These are phyloP conservation scores for Fusarium palustre DNA, from an alignment of 2,329 filamentous ascomycete genomes.

Conservation along the genomic window DNA sequence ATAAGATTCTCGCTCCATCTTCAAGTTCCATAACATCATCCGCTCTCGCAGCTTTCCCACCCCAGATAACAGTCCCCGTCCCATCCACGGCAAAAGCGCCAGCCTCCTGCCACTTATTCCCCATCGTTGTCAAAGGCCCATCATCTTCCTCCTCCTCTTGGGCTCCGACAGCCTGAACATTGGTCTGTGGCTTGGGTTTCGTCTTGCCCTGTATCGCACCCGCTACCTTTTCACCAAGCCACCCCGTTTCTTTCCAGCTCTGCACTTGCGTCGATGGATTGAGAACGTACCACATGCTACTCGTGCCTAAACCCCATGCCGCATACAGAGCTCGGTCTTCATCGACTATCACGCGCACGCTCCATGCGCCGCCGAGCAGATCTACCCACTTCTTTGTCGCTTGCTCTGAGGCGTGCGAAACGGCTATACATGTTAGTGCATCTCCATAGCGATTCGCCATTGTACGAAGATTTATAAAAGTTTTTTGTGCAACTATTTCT, in stretches of 20 bases:
- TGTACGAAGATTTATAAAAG: slow-evolving; percentile 66
- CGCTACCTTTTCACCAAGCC: slow-evolving; percentile 65
- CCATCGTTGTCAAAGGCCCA: slow-evolving; percentile 59
- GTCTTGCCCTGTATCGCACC: slow-evolving; percentile 57
- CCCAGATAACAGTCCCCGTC: slow-evolving; percentile 63
- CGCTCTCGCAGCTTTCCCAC: slow-evolving; percentile 59
- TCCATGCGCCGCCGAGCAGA: slow-evolving; percentile 68
- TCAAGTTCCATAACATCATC: slow-evolving; percentile 69
- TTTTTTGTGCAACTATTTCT: slow-evolving; percentile 64
- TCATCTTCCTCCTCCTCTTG: slow-evolving; percentile 46
- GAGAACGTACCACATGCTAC: slow-evolving; percentile 63
- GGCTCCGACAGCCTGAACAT: not conserved
- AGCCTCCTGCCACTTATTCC: slow-evolving; percentile 68
- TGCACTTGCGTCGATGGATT: slow-evolving; percentile 65
- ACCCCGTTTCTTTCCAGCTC: slow-evolving; percentile 66
- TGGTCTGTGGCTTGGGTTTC: slow-evolving; percentile 3
- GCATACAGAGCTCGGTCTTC: slow-evolving; percentile 68
- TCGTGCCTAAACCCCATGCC: slow-evolving; percentile 68
- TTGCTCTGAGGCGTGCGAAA: slow-evolving; percentile 68
- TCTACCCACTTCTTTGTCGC: slow-evolving; percentile 69
- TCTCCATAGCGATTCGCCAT: slow-evolving; percentile 64
- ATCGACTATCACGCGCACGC: slow-evolving; percentile 67
- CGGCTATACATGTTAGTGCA: slow-evolving; percentile 65
- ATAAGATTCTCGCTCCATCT: slow-evolving; percentile 55
- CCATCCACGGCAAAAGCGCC: slow-evolving; percentile 65